These are phyloP conservation scores for Fusarium sp. DNA, from an alignment of 2,329 filamentous ascomycete species.

Conservation along the genomic window DNA sequence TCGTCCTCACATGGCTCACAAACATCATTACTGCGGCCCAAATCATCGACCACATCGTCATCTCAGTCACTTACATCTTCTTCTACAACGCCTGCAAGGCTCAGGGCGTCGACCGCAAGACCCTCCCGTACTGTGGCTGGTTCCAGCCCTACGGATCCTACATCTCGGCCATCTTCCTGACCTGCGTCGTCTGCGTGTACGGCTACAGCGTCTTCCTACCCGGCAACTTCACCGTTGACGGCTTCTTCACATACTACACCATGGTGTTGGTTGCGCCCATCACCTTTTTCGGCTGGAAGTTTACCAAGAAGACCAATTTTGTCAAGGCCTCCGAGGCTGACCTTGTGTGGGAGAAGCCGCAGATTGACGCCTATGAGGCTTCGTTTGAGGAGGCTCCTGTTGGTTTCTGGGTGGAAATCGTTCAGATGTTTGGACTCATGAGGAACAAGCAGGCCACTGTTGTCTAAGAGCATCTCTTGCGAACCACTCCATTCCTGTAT, in stretches of 20 bases:
- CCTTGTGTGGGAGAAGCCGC: slow-evolving; percentile 9
- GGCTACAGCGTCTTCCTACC: slow-evolving; percentile 7
- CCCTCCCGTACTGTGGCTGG: slow-evolving; percentile 3
- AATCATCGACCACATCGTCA: slow-evolving; percentile 14
- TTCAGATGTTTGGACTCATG: slow-evolving; percentile 14
- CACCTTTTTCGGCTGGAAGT: slow-evolving; percentile 5
- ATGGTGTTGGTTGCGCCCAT: slow-evolving; percentile 5
- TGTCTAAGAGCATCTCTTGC: background rate
- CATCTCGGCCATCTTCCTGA: slow-evolving; percentile 1
- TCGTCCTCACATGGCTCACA: slow-evolving; percentile 12
- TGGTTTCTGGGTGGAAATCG: slow-evolving; percentile 3
- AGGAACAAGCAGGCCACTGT: background rate
- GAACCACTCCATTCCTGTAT: background rate
- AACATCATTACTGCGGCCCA: slow-evolving; percentile 10
- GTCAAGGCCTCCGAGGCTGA: slow-evolving; percentile 2
- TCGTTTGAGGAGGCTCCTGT: slow-evolving; percentile 5
- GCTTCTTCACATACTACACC: slow-evolving; percentile 14
- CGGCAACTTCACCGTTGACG: background rate
- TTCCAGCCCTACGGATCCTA: slow-evolving; percentile 10
- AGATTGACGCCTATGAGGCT: slow-evolving; percentile 12
- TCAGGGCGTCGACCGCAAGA: slow-evolving; percentile 10
- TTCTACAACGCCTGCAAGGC: slow-evolving; percentile 13
- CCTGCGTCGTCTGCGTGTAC: background rate
- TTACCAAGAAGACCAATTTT: slow-evolving; percentile 14
- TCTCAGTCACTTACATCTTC: slow-evolving; percentile 9